phyloP scores from a whole-genome alignment of 441 rosid species.

The Pelargonium australe region DNA sequence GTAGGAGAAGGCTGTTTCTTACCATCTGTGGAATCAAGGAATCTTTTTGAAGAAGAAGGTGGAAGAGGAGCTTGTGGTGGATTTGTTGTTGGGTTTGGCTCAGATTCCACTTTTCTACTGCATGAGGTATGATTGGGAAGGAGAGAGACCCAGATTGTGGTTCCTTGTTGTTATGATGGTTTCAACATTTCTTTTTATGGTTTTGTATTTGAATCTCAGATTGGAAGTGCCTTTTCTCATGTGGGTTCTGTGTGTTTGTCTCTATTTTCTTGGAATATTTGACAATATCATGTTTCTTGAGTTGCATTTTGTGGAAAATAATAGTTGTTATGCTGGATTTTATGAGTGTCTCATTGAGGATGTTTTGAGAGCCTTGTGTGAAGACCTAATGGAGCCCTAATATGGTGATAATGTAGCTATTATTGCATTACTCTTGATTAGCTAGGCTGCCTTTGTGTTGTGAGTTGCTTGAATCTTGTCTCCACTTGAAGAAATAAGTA shows the following conservation, averaged over 20 bases:
- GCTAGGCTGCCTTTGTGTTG: too few species aligned
- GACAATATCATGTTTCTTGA: neutral
- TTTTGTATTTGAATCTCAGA: conserved; percentile 1
- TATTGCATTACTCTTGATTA: too few species aligned
- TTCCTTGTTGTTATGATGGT: neutral
- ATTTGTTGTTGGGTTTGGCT: neutral
- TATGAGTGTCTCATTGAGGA: neutral
- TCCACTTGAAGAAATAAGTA: too few species aligned
- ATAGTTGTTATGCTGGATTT: neutral
- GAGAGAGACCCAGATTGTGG: neutral
- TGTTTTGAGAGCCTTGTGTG: neutral
- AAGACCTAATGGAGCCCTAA: neutral
- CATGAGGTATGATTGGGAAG: conserved; percentile 6
- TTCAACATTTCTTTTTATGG: neutral
- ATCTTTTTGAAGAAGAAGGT: conserved; percentile 5
- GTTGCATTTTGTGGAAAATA: neutral
- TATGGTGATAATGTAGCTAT: neutral
- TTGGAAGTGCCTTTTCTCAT: neutral
- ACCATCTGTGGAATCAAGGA: conserved; percentile 7
- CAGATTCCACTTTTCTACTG: neutral
- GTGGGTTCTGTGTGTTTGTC: neutral
- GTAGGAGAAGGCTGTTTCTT: conserved; percentile 6
- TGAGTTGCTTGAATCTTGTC: too few species aligned
- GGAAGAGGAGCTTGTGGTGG: neutral
- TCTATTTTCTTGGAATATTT: neutral